Conservation (phyloP, 164 flowering plant genomes). For the Euptelea pleiosperma region DNA sequence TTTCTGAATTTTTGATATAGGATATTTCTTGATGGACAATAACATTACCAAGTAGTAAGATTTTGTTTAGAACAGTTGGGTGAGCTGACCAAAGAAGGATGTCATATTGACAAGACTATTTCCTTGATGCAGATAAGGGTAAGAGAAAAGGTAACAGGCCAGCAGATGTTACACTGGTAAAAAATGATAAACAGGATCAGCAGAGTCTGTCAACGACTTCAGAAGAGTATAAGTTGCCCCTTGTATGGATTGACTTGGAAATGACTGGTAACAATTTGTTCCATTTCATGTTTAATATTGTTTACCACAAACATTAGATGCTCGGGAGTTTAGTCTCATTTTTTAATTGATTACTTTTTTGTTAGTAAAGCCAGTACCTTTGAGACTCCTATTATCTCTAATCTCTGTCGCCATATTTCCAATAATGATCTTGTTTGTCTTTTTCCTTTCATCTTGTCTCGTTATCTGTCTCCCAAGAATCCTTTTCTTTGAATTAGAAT, state of each 20-base stretch:
- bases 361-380: too few species aligned
- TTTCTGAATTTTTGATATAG: too few species aligned
- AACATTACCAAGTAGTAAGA: too few species aligned
- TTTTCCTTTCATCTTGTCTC: too few species aligned
- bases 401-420: too few species aligned
- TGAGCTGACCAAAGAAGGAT: neutral
- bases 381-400: too few species aligned
- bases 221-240: slow-evolving; percentile 55
- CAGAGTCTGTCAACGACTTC: slow-evolving; percentile 19
- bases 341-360: too few species aligned
- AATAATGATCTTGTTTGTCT: too few species aligned
- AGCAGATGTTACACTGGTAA: neutral
- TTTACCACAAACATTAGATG: neutral
- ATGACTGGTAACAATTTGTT: slow-evolving; percentile 68
- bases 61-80: neutral
- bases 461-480: too few species aligned
- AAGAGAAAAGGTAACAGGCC: slow-evolving; percentile 16
- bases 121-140: slow-evolving; percentile 26
- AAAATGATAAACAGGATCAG: slow-evolving; percentile 21
- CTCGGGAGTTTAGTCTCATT: neutral
- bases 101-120: neutral
- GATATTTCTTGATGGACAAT: too few species aligned
- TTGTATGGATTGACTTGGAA: slow-evolving; percentile 98
- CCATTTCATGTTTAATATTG: neutral
- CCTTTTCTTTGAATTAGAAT: too few species aligned